Base-by-base conservation (phyloP, 371 early-diverging fungal species). In the Rhizomucor miehei region DNA sequence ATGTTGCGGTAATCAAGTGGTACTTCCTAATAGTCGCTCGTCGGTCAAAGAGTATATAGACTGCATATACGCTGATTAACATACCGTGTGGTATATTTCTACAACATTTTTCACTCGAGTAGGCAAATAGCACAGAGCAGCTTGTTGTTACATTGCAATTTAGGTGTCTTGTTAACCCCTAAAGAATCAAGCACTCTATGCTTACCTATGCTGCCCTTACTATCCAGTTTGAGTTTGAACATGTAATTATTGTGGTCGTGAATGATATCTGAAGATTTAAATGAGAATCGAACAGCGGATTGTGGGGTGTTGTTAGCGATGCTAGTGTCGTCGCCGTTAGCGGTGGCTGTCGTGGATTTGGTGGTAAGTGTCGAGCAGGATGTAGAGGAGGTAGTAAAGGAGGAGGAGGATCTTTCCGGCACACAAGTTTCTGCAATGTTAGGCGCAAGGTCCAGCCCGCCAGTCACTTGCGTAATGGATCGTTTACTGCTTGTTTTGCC, bases 11-110 rank as follows among this genome's bases (percentile, higher is more conserved):
- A 65, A 16, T 16, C 43, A 17, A 53, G 14, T 12, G 65, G 65
- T 12, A 65, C 60, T 53, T 65, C 65, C 65, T 65, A 48, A 40
- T 29, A 29, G 29, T 29, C 19, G 3, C 41, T 19, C n/a, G n/a
- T n/a, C n/a, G n/a, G n/a, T 51, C 1, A 39, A 40, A 13, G n/a
- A 21, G 14, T 8, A 8, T 13, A 5, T 38, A 12, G 19, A 40
- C 8, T 38, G 12, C 16, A 38, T 39, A 13, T 6, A 14, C 23
- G 1, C 1, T 4, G 2, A 21, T 40, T 23, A 20, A 47, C 56
- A 52, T 66, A 66, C 66, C 14, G 66, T 66, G 45, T 66, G 66
- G 48, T 58, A 61, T 36, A 66, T 61, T 34, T 66, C 66, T 44
- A 66, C 34, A 6, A 66, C 14, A 21, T 51, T 36, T 38, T 47